Base-by-base conservation (phyloP, 176 grass and related monocot genomes). In the Stipa capillata region DNA sequence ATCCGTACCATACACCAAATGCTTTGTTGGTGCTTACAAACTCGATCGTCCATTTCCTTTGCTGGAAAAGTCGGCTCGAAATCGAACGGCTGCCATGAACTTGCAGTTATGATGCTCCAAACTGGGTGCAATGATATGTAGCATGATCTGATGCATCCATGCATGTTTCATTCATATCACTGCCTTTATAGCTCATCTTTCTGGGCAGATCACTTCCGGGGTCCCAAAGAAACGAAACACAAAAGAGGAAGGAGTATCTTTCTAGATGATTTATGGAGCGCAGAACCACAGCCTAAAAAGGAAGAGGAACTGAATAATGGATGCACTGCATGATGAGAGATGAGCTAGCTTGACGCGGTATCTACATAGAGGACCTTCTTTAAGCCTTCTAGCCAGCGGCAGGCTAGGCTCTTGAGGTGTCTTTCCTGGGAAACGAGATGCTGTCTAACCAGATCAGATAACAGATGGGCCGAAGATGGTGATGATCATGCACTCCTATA, bases 391-490 rank as follows among this genome's bases (percentile, higher is more conserved):
- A 29, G 43, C 47, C 29, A 32, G 47, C 25, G 60, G 44, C 6
- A 5, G 40, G 66, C 6, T 47, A 76, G 21, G 17, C 76, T 75
- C 28, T 70, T 25, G 76, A 80, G 31, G 43, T 14, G 53, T 42
- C 77, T 85, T 85, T 82, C 64, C 54, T 47, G 37, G 18, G 37
- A 82, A 25, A 73, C 45, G 27, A 69, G 72, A 27, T 17, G 82
- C 55, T 82, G 72, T 72, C 87, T 23, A 8, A 47, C 64, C 64
- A 77, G 28, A 85, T 81, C 72, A 37, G 64, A 34, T 41, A 51
- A 3, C 66, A 69, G 65, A 65, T 20, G 28, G 59, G 9, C 18
- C 9, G 47, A 6, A 71, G 33, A 61, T 3, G 29, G 18, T 42
- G 42, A 12, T 50, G 16, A n/a, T 61, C 35, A 37, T 37, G 54